Evolutionary conservation across 768 basidiomycete species (phyloP).

Genomic region (Boletus sensibilis): DNA sequence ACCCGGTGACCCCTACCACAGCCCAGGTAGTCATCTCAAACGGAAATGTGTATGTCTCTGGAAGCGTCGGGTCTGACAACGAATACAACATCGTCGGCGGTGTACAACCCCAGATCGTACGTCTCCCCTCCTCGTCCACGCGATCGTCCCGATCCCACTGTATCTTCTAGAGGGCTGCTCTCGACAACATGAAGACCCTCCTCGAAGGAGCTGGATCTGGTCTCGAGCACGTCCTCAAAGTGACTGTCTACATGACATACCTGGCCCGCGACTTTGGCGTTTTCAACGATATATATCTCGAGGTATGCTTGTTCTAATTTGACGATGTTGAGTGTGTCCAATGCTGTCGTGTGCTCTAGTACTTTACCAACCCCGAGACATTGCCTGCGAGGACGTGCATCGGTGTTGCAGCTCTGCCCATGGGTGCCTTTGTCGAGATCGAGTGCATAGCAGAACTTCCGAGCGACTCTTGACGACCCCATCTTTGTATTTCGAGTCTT

Average conservation of each 20-base stretch:
- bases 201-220: slow-evolving; percentile 39
- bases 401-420: slow-evolving; percentile 51
- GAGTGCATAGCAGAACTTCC: slow-evolving; percentile 52
- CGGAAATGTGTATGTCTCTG: slow-evolving; percentile 40
- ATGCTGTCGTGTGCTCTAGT: slow-evolving; percentile 34
- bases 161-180: slow-evolving; percentile 33
- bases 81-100: slow-evolving; percentile 38
- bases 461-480: not conserved
- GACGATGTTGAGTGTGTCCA: not conserved
- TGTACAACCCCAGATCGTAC: slow-evolving; percentile 38
- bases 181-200: slow-evolving; percentile 39
- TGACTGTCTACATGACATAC: slow-evolving; percentile 40
- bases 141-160: not conserved
- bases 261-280: slow-evolving; percentile 36
- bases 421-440: slow-evolving; percentile 57
- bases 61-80: slow-evolving; percentile 36
- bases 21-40: slow-evolving; percentile 39
- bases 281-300: slow-evolving; percentile 40
- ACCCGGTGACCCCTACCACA: slow-evolving; percentile 5
- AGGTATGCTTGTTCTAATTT: slow-evolving; percentile 22
- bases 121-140: slow-evolving; percentile 2
- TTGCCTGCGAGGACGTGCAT: slow-evolving; percentile 60
- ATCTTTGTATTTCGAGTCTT: not conserved
- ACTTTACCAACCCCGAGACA: slow-evolving; percentile 39
- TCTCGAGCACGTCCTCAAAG: slow-evolving; percentile 40